Base-by-base conservation (phyloP, 2,329 filamentous ascomycete species). In the Pseudogymnoascus sp. region DNA sequence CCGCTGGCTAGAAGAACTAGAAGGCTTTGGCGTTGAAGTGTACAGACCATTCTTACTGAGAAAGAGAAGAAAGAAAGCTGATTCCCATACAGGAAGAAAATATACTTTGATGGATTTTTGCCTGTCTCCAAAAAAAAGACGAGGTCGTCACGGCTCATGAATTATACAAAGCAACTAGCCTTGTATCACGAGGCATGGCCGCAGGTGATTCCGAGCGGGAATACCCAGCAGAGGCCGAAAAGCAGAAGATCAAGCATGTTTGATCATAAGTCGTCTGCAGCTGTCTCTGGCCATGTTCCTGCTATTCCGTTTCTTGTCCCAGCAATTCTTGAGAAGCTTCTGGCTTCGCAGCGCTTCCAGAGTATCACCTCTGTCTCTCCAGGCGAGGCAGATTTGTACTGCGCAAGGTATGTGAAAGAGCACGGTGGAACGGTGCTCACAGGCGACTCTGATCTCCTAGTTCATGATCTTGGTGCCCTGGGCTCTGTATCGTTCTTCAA, bases 41-140 rank as follows among this genome's bases (percentile, higher is more conserved):
- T 93, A 79, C 60, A 69, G 30, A 33, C n/a, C 22, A 38, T 36
- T 11, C 5, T 23, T 35, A 5, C 35, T 52, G 61, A 39, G 33
- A 66, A 63, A 63, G 60, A 41, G 60, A n/a, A 61, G 42, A 52
- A 38, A 33, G 62, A 70, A 68, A 67, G 61, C 41, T 14, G 60
- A 58, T 66, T 25, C 65, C 35, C 60, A 39, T 9, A 33, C 67
- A 90, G 86, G 67, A 76, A 83, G 63, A 84, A 81, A 55, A 89
- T 97, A 61, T 92, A 88, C 72, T 97, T 97, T 69, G 93, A 97
- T 73, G 92, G 92, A 12, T 87, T 84, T 62, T 79, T 97, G 0
- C 93, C 93, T 41, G 30, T 64, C 23, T 63, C 66, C n/a, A 74
- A 74, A 60, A 60, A 69, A 30, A 55, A 68, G 41, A 67, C 65